phyloP scores from a whole-genome alignment of 371 early-diverging fungal species.

The Mucor sp. region DNA sequence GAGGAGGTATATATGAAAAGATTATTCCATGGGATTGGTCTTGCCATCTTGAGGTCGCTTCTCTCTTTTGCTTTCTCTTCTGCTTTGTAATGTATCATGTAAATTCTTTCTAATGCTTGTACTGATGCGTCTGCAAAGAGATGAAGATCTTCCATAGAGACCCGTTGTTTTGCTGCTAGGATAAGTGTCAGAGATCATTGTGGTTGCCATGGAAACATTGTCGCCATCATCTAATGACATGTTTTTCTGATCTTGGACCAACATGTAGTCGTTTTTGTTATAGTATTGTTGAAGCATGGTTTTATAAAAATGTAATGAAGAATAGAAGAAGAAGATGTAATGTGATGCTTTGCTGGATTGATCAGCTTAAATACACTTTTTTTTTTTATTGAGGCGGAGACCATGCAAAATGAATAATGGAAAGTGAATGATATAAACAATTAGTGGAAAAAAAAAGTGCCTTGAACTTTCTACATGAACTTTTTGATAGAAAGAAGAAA shows the following conservation, averaged over 20 bases:
- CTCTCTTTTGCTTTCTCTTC: constrained; percentile 22
- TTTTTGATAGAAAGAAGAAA: not conserved
- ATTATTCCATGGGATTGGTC: constrained; percentile 42
- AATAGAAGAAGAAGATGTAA: not conserved
- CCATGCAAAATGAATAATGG: not conserved
- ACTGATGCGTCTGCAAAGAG: constrained; percentile 18
- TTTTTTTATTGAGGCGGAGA: not conserved
- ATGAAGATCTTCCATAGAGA: constrained; percentile 3
- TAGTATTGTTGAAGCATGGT: constrained; percentile 3
- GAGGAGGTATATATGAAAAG: too few species aligned
- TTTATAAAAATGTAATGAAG: not conserved
- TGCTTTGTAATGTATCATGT: constrained; percentile 4
- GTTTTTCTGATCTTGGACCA: constrained; percentile 11
- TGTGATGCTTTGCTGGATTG: not conserved
- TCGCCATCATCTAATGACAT: not conserved
- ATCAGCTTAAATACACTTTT: not conserved
- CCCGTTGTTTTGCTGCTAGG: not conserved
- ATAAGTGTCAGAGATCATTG: not conserved
- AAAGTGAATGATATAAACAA: not conserved
- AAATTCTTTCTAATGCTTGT: constrained; percentile 17
- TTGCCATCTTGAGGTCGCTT: constrained; percentile 46
- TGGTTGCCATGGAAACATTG: constrained; percentile 1
- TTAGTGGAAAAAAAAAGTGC: not conserved
- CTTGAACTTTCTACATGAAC: not conserved
- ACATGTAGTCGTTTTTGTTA: constrained; percentile 15